Evolutionary conservation across 345 rosid species (phyloP).

Genomic region (Bruguiera gymnorhiza): DNA sequence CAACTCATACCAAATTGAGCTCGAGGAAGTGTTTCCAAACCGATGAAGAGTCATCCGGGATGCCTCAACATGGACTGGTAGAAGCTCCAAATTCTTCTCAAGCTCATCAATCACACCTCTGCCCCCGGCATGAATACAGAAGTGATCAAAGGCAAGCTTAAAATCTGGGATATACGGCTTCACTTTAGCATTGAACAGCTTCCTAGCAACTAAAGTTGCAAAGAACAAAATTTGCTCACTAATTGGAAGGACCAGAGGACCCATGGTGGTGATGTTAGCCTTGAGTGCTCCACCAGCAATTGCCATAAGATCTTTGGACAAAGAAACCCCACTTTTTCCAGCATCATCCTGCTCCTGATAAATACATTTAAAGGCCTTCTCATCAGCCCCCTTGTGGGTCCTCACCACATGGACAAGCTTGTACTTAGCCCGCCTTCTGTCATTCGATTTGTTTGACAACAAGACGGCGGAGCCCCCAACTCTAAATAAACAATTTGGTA

Average conservation of each 20-base stretch:
- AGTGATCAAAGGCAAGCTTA: conserved; percentile 87
- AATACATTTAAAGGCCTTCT: conserved; percentile 78
- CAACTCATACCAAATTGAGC: conserved; percentile 89
- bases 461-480: conserved; percentile 76
- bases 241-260: conserved; percentile 87
- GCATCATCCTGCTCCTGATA: conserved; percentile 81
- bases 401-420: conserved; percentile 80
- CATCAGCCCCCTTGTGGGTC: conserved; percentile 88
- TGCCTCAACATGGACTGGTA: conserved; percentile 61
- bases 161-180: conserved; percentile 93
- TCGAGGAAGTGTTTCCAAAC: conserved; percentile 88
- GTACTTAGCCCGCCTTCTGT: conserved; percentile 66
- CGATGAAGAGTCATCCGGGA: conserved; percentile 87
- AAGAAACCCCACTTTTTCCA: conserved; percentile 78
- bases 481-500: conserved; percentile 84
- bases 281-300: conserved; percentile 88
- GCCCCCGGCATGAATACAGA: conserved; percentile 90
- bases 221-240: conserved; percentile 90
- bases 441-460: conserved; percentile 57
- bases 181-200: conserved; percentile 49
- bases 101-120: conserved; percentile 94
- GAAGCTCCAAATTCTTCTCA: conserved; percentile 89
- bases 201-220: conserved; percentile 60
- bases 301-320: conserved; percentile 88
- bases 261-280: conserved; percentile 77